Base-by-base conservation (phyloP, 805 yeast species). In the Candida arabinofermentans region DNA sequence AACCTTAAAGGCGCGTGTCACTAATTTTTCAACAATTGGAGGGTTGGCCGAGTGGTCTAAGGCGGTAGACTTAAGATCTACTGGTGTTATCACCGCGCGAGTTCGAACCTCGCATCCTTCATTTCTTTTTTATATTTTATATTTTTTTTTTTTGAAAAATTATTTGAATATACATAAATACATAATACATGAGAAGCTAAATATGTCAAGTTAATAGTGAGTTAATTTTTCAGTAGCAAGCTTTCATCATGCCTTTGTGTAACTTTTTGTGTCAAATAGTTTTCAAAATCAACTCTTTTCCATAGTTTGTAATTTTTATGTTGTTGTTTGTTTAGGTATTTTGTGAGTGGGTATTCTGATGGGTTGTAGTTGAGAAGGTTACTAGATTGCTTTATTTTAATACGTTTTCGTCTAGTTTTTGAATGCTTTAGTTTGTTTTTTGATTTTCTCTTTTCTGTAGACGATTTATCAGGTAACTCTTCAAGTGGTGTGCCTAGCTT, bases 211-310 rank as follows among this genome's bases (percentile, higher is more conserved):
- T n/a, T n/a, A n/a, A n/a, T n/a, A n/a, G n/a, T n/a, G n/a, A n/a
- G n/a, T n/a, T n/a, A n/a, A n/a, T n/a, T n/a, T n/a, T n/a, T n/a
- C n/a, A n/a, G n/a, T n/a, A n/a, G n/a, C n/a, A n/a, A n/a, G n/a
- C n/a, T 23, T 23, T 23, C 6, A 7, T 23, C 9, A 7, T 23
- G 24, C 9, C 6, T 23, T 23, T 7, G 6, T 23, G 9, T 23
- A 23, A 7, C 9, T 5, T 14, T 16, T 4, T 29, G 17, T 17
- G 5, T 29, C 5, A 43, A 22, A 17, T 36, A 43, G 10, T 13
- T 10, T 29, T 44, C 48, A 24, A 48, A 48, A 33, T 48, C 48
- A 5, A 27, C n/a, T 9, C 49, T 42, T 19, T 36, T 43, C 52
- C 52, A 48, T 4, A 5, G 6, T 27, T 24, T 24, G 16, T 10